Conservation (phyloP, 352 stramenopile species). For the Pythium biforme region DNA sequence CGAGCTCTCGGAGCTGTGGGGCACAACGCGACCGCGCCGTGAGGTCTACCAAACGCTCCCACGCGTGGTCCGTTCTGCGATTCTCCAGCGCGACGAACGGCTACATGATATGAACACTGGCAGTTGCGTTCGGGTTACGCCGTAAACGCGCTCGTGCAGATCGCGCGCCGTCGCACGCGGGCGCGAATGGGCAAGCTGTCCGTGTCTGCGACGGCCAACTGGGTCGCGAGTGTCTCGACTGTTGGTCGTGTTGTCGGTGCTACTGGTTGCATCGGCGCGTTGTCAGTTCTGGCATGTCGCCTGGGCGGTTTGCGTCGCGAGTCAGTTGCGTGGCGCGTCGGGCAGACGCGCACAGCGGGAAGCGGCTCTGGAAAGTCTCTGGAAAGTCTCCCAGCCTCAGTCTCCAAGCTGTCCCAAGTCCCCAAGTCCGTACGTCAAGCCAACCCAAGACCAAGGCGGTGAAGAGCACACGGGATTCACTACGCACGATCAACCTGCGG, state of each 20-base stretch:
- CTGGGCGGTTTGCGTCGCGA: too few species aligned
- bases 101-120: neutral
- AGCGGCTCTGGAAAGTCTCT: too few species aligned
- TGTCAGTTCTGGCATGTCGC: too few species aligned
- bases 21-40: neutral
- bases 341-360: too few species aligned
- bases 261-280: too few species aligned
- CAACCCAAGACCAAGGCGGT: too few species aligned
- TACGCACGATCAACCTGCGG: too few species aligned
- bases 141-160: neutral
- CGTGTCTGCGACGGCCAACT: neutral
- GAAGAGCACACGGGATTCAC: too few species aligned
- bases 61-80: neutral
- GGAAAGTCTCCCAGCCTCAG: too few species aligned
- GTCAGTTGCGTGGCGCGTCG: too few species aligned
- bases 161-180: neutral
- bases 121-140: neutral
- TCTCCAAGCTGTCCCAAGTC: too few species aligned
- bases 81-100: neutral
- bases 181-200: neutral
- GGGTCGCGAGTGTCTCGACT: neutral
- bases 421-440: too few species aligned
- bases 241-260: neutral
- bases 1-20: neutral
- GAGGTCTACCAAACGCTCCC: neutral